A percentile compares a stretch with the other conserved stretches of the same genome.
phyloP scores from a whole-genome alignment of 345 rosid genomes.

The Brassica incana region DNA sequence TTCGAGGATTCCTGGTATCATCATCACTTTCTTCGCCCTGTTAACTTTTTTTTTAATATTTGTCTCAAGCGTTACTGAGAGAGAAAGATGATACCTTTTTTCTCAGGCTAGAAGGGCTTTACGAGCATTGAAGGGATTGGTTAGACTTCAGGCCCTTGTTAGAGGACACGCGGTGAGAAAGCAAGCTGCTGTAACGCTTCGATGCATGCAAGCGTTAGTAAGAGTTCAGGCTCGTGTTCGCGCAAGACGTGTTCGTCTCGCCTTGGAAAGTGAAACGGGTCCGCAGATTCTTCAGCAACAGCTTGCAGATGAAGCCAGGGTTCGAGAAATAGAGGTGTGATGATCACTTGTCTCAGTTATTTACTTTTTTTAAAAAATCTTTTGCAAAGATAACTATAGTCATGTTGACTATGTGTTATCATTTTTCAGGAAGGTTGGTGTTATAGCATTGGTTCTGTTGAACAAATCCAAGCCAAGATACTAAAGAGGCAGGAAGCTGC shows the following conservation, averaged over 20 bases:
- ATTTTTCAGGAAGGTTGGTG: conserved; percentile 92
- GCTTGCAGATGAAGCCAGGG: conserved; percentile 71
- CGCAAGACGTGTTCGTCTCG: conserved; percentile 93
- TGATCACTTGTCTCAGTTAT: neutral
- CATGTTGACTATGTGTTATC: conserved; percentile 19
- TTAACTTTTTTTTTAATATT: neutral
- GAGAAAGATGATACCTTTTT: conserved; percentile 23
- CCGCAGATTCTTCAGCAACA: conserved; percentile 80
- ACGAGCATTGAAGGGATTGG: conserved; percentile 95
- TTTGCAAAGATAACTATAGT: neutral
- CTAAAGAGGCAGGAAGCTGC: conserved; percentile 98
- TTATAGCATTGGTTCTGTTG: conserved; percentile 91
- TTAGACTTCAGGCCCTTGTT: conserved; percentile 96
- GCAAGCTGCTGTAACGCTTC: conserved; percentile 98
- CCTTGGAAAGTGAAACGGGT: conserved; percentile 82
- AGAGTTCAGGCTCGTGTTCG: conserved; percentile 99
- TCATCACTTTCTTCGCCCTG: neutral
- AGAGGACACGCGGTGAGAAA: conserved; percentile 99
- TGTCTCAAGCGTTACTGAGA: neutral
- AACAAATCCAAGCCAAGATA: conserved; percentile 89
- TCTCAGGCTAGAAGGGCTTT: conserved; percentile 95
- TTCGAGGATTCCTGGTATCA: conserved; percentile 91
- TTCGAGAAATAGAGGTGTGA: conserved; percentile 95
- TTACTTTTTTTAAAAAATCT: neutral
- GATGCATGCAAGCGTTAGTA: conserved; percentile 99